Percentiles rank a stretch among this genome's conserved stretches.
phyloP scores from a whole-genome alignment of 345 rosid species.

The Lepidium africanum region DNA sequence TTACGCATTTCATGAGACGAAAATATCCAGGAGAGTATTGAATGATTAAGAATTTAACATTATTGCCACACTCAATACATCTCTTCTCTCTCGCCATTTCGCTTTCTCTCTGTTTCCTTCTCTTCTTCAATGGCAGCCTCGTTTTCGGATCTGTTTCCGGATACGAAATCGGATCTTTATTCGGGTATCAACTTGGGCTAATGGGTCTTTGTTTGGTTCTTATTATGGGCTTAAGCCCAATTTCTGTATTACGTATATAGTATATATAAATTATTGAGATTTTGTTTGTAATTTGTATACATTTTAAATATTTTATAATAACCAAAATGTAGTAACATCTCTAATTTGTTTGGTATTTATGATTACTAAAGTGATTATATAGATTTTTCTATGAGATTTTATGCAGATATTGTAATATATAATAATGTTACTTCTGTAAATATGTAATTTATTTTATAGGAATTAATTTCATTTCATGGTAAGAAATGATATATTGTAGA shows the following conservation, averaged over 20 bases:
- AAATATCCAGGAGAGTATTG: constrained; percentile 70
- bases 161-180: neutral
- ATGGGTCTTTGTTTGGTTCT: neutral
- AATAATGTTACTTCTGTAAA: too few species aligned
- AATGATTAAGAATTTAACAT: constrained; percentile 46
- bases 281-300: too few species aligned
- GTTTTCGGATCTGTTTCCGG: neutral
- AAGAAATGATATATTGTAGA: too few species aligned
- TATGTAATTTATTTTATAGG: too few species aligned
- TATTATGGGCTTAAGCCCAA: neutral
- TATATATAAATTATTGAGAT: too few species aligned
- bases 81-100: constrained; percentile 30
- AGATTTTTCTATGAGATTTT: too few species aligned
- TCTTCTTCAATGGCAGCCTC: neutral
- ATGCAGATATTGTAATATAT: too few species aligned
- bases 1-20: constrained; percentile 78
- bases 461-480: too few species aligned
- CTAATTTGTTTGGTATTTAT: too few species aligned
- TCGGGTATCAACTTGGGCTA: neutral
- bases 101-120: neutral
- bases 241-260: neutral
- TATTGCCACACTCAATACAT: constrained; percentile 61
- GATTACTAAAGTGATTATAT: too few species aligned
- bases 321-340: too few species aligned
- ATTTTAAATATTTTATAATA: too few species aligned